Evolutionary conservation across 352 stramenopile species (phyloP).

Genomic region (Phytophthora brassicae): DNA sequence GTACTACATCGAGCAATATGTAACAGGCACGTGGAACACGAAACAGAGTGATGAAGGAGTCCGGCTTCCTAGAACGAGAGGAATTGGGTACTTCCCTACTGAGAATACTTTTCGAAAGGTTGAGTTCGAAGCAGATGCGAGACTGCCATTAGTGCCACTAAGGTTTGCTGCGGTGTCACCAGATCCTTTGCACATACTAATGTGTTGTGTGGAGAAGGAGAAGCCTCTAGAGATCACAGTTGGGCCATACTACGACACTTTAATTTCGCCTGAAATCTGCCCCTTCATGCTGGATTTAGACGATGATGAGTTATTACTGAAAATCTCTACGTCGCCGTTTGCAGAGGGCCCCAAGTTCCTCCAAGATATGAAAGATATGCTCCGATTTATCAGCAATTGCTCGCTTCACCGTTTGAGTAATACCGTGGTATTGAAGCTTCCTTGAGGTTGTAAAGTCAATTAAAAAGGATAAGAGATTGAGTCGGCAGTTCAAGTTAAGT

Average conservation of each 20-base stretch:
- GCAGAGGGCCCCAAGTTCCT: conserved; percentile 35
- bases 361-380: conserved; percentile 35
- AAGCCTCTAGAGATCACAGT: conserved; percentile 11
- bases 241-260: conserved; percentile 20
- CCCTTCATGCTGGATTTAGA: conserved; percentile 19
- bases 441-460: background rate
- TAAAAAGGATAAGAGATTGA: background rate
- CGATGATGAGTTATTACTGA: conserved; percentile 23
- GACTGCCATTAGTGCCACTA: conserved; percentile 16
- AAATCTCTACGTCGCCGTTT: conserved; percentile 32
- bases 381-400: conserved; percentile 24
- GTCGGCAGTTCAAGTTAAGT: background rate
- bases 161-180: conserved; percentile 25
- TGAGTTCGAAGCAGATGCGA: conserved; percentile 26
- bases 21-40: conserved; percentile 28
- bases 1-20: conserved; percentile 23
- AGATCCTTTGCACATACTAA: conserved; percentile 22
- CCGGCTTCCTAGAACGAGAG: conserved; percentile 18
- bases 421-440: conserved; percentile 17
- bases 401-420: conserved; percentile 16
- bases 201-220: conserved; percentile 27
- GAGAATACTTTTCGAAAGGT: conserved; percentile 20
- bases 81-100: conserved; percentile 29
- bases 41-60: conserved; percentile 7
- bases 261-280: conserved; percentile 21